Conservation (phyloP, 768 basidiomycete species). For the Rhizopogon salebrosus region DNA sequence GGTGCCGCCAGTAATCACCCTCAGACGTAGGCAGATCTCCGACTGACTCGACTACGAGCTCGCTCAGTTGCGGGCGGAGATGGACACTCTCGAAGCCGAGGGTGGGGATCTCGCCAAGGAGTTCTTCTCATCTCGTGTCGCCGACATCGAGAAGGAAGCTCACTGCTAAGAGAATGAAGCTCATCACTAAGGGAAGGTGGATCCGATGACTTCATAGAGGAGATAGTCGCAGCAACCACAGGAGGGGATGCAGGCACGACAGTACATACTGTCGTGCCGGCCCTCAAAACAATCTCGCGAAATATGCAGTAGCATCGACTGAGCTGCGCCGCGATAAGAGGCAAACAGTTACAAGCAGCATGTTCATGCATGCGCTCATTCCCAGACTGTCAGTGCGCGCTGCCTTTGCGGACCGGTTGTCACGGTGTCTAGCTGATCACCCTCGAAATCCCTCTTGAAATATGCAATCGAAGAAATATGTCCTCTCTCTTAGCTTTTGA, state of each 20-base stretch:
- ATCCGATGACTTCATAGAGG: no score
- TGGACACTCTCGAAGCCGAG: slow-evolving; percentile 53
- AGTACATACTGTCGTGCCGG: no score
- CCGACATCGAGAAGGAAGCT: slow-evolving; percentile 88
- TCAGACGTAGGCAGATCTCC: slow-evolving; percentile 92
- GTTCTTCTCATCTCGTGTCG: slow-evolving; percentile 71
- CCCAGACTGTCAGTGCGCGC: no score
- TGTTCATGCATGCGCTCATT: no score
- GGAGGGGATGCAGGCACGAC: no score
- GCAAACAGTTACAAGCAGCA: no score
- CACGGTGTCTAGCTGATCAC: neutral
- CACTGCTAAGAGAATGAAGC: slow-evolving; percentile 89
- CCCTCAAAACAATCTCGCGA: no score
- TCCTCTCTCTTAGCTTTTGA: neutral
- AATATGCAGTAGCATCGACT: no score
- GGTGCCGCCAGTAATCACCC: slow-evolving; percentile 88
- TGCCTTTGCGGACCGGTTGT: neutral
- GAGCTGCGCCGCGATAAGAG: no score
- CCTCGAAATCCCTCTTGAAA: neutral
- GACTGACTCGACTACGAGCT: slow-evolving; percentile 94
- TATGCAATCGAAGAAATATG: neutral
- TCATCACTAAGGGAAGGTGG: no score
- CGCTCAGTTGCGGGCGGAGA: slow-evolving; percentile 74
- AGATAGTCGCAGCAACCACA: no score
- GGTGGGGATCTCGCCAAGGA: slow-evolving; percentile 54